A percentile compares a stretch with the other conserved stretches of the same genome.
These are phyloP conservation scores for Lachancea lanzarotensis DNA, from an alignment of 805 yeast species.

Conservation along the genomic window DNA sequence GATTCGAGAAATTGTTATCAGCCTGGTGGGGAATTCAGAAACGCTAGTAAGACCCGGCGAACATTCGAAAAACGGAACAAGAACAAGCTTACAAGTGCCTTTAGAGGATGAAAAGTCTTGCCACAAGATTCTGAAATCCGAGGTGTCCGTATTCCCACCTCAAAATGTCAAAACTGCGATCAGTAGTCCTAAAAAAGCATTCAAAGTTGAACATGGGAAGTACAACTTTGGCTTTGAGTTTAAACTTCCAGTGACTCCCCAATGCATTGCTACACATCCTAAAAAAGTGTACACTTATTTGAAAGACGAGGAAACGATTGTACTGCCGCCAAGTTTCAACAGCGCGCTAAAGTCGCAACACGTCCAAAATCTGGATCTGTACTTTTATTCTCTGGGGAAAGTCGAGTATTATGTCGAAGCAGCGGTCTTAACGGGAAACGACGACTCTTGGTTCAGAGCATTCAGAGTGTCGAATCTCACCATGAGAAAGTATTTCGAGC, in stretches of 20 bases:
- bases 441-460: conserved; percentile 27
- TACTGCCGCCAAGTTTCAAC: conserved; percentile 30
- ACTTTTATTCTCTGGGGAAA: conserved; percentile 28
- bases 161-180: conserved; percentile 31
- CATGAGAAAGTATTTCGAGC: conserved; percentile 19
- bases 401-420: conserved; percentile 26
- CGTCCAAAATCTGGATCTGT: conserved; percentile 24
- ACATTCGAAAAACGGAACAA: conserved; percentile 48
- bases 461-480: conserved; percentile 18
- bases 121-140: conserved; percentile 17
- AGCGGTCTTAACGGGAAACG: conserved; percentile 22
- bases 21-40: conserved; percentile 37
- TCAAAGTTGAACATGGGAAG: conserved; percentile 26
- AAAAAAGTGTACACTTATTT: conserved; percentile 19
- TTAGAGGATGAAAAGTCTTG: conserved; percentile 12
- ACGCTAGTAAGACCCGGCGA: conserved; percentile 25
- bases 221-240: conserved; percentile 25
- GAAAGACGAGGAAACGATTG: conserved; percentile 14
- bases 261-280: conserved; percentile 23
- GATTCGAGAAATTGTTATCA: conserved; percentile 41
- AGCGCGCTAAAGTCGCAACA: conserved; percentile 21
- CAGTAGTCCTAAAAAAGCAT: conserved; percentile 23
- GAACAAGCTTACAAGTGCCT: conserved; percentile 66
- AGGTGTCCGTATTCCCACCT: conserved; percentile 28
- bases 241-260: conserved; percentile 21